phyloP scores from a whole-genome alignment of 495 filamentous ascomycete species.

The Cercophora samala region DNA sequence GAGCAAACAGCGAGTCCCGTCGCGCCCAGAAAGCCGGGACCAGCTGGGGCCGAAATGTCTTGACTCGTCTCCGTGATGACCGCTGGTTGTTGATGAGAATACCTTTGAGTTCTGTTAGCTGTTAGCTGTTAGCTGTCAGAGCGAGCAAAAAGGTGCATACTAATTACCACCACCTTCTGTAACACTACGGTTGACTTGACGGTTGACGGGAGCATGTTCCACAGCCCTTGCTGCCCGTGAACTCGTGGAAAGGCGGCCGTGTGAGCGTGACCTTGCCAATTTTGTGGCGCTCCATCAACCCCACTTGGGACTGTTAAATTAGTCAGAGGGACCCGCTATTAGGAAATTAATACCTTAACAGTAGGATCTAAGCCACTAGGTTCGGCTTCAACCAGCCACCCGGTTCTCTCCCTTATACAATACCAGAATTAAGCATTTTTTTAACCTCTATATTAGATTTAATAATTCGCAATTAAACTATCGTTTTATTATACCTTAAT shows the following conservation, averaged over 20 bases:
- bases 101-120: too few relatives aligned
- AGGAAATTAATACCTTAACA: too few relatives aligned
- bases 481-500: too few relatives aligned
- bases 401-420: too few relatives aligned
- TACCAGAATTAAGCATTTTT: too few relatives aligned
- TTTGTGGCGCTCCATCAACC: constrained; percentile 3
- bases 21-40: constrained; percentile 7
- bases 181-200: neutral
- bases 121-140: neutral
- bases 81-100: too few relatives aligned
- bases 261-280: constrained; percentile 2
- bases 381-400: too few relatives aligned
- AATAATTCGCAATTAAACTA: too few relatives aligned
- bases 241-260: neutral
- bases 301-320: too few relatives aligned
- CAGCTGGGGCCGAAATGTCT: constrained; percentile 5
- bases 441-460: too few relatives aligned
- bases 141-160: neutral
- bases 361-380: too few relatives aligned
- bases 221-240: neutral
- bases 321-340: too few relatives aligned
- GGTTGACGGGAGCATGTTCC: neutral
- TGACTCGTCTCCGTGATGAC: neutral
- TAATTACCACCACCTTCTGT: neutral
- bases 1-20: constrained; percentile 8